Evolutionary conservation across 371 early-diverging fungal species (phyloP).

Genomic region (Zychaea mexicana): DNA sequence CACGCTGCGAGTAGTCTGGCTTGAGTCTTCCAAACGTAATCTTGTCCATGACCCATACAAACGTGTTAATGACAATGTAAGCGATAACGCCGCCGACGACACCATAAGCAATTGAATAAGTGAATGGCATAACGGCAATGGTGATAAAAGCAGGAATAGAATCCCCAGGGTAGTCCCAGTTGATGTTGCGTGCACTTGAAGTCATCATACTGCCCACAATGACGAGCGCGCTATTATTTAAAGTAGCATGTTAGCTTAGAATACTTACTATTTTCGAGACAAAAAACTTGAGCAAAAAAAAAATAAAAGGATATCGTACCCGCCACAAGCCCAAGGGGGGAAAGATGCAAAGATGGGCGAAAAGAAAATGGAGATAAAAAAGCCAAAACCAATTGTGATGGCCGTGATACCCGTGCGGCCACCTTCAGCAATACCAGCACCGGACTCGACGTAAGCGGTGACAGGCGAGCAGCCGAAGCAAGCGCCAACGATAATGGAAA

Average conservation of each 20-base stretch:
- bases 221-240: slow-evolving; percentile 80
- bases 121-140: slow-evolving; percentile 76
- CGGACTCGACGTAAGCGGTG: slow-evolving; percentile 80
- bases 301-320: no score
- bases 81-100: slow-evolving; percentile 65
- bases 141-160: slow-evolving; percentile 79
- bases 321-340: slow-evolving; percentile 77
- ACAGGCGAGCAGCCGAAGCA: slow-evolving; percentile 75
- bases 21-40: slow-evolving; percentile 51
- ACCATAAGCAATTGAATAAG: slow-evolving; percentile 76
- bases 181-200: slow-evolving; percentile 66
- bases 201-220: slow-evolving; percentile 84
- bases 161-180: slow-evolving; percentile 79
- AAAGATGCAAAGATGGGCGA: slow-evolving; percentile 84
- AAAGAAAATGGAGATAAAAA: slow-evolving; percentile 79
- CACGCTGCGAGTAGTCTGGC: slow-evolving; percentile 49
- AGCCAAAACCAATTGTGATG: slow-evolving; percentile 63
- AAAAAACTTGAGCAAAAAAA: no score
- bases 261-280: no score
- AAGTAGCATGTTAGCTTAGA: not conserved
- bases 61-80: slow-evolving; percentile 62
- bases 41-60: slow-evolving; percentile 49
- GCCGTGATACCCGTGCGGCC: slow-evolving; percentile 80
- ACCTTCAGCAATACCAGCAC: slow-evolving; percentile 82
- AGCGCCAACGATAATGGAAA: slow-evolving; percentile 66